Evolutionary conservation across 352 stramenopile species (phyloP).

Genomic region (Phytophthora foliorum): DNA sequence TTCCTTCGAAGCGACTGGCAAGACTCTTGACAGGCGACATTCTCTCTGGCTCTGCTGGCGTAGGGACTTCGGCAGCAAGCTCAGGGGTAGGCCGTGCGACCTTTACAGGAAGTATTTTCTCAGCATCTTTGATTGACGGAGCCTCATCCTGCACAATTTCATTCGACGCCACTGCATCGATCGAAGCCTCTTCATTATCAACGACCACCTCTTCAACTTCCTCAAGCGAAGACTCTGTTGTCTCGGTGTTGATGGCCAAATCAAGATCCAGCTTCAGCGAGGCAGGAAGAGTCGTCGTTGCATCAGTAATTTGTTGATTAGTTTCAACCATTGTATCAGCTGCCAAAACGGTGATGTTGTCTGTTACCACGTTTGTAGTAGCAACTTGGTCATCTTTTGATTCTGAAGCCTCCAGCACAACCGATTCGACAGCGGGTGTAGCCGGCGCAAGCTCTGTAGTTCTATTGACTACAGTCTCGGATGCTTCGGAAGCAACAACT

Average conservation of each 20-base stretch:
- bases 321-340: background rate
- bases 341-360: background rate
- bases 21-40: constrained; percentile 52
- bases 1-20: constrained; percentile 50
- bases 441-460: background rate
- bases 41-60: constrained; percentile 23
- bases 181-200: background rate
- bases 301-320: background rate
- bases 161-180: background rate
- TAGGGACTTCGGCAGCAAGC: background rate
- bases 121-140: constrained; percentile 1
- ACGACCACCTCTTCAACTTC: constrained; percentile 6
- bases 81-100: constrained; percentile 17
- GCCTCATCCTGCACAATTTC: background rate
- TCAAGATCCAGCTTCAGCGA: constrained; percentile 25
- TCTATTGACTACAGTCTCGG: constrained; percentile 6
- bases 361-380: background rate
- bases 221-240: background rate
- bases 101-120: constrained; percentile 25
- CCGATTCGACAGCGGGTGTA: constrained; percentile 2
- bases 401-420: background rate
- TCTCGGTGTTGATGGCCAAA: constrained; percentile 4
- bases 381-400: background rate
- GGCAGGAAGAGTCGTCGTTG: constrained; percentile 4
- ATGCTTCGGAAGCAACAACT: background rate